Evolutionary conservation across 2,329 filamentous ascomycete species (phyloP), one percentile per base, ranked within the genome.

Genomic region (Fusarium camptoceras): DNA sequence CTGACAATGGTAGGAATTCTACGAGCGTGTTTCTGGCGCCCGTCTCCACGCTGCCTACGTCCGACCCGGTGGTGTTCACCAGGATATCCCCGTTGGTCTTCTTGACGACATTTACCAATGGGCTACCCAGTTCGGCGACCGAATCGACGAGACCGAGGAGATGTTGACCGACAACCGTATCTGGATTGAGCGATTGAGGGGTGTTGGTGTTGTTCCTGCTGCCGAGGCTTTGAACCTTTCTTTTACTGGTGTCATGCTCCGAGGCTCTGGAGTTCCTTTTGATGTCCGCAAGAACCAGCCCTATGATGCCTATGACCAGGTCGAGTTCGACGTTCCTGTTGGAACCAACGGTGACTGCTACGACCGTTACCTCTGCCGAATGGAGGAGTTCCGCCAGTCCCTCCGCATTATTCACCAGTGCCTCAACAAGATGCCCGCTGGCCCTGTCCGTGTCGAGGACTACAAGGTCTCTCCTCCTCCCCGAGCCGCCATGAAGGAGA

Each of bases 41-140:
- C 96, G 96, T 86, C 89, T 99, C 55, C 96, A 99, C 84, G 93
- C 96, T 64, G 96, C 96, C 76, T 99, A 99, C 80, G 92, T 99
- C 76, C 93, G 96, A 76, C 96, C 96, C 49, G 96, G 96, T 77
- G 96, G 96, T 83, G 96, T 99, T 59, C 93, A 94, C 77, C 94
- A 98, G 83, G 96, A 99, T 84, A 87, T 99, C 47, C 96, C 96
- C 30, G 78, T 97, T 65, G 96, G 96, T 72, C 90, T 99, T 47
- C 90, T 99, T 53, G 97, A 99, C 80, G 96, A 99, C 79, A 99
- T 99, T 78, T 98, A 99, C 85, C 95, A 98, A 84, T 99, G 96
- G 96, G 96, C 96, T 18, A 99, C 96, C 62, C 96, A 99, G 82
- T 99, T 99, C 77, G 93, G 94, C 77, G 96, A 99, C 85, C 94